Conservation (phyloP, 306 rosid species). For the Delonix regia region DNA sequence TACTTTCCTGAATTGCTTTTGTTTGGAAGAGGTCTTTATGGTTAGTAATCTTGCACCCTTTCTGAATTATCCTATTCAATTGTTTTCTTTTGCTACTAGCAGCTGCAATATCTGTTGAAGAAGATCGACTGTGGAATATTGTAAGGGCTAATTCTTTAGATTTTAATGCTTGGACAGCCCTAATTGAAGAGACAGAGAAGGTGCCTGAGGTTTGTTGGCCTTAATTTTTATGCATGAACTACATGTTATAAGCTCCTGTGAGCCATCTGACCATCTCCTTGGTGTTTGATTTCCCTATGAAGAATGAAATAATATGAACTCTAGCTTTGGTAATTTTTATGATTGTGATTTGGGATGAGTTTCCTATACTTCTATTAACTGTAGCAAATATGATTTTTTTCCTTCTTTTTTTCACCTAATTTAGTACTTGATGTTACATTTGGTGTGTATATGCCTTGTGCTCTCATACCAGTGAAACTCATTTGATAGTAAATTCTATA, state of each 20-base stretch:
- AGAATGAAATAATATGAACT: background rate
- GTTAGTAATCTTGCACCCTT: background rate
- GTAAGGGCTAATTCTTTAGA: conserved; percentile 86
- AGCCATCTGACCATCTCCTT: background rate
- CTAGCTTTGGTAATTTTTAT: background rate
- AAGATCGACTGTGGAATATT: conserved; percentile 89
- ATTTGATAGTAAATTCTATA: too few species aligned
- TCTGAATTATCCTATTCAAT: background rate
- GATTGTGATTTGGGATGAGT: background rate
- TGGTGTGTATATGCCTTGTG: too few species aligned
- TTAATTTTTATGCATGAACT: background rate
- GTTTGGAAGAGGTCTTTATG: background rate
- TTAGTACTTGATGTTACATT: too few species aligned
- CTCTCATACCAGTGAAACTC: too few species aligned
- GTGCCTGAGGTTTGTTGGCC: conserved; percentile 68
- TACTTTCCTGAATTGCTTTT: too few species aligned
- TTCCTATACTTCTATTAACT: background rate
- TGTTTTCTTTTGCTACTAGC: conserved; percentile 21
- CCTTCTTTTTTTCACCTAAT: background rate
- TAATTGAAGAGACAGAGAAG: conserved; percentile 94
- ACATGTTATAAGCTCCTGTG: conserved; percentile 1
- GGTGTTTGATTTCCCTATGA: conserved; percentile 4
- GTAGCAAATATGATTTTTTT: background rate
- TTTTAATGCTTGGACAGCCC: conserved; percentile 88
- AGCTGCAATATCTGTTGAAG: conserved; percentile 78